Conservation (phyloP, 768 basidiomycete species). For the Leccinum sublutescens region DNA sequence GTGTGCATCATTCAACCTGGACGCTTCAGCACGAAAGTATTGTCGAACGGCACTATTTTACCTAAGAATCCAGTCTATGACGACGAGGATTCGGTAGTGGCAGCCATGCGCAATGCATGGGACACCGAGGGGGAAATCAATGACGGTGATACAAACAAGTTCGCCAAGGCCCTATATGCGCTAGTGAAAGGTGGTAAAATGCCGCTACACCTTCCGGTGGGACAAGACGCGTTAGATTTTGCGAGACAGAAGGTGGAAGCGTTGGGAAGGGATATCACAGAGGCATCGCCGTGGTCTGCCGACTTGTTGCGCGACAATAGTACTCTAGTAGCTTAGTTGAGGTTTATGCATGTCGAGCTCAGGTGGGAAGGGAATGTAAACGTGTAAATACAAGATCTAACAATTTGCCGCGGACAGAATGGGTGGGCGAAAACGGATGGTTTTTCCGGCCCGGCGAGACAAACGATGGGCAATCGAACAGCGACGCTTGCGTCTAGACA, state of each 20-base stretch:
- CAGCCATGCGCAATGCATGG: neutral
- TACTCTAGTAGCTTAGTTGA: neutral
- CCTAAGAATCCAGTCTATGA: neutral
- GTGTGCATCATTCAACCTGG: neutral
- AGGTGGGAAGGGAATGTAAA: too few relatives aligned
- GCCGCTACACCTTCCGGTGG: slow-evolving; percentile 5
- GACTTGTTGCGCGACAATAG: slow-evolving; percentile 1
- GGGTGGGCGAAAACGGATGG: too few relatives aligned
- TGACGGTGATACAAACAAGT: slow-evolving; percentile 6
- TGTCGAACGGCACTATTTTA: neutral
- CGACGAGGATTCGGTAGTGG: neutral
- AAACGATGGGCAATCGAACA: too few relatives aligned
- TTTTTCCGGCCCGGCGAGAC: too few relatives aligned
- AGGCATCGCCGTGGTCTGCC: slow-evolving; percentile 1
- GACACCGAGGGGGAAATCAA: neutral
- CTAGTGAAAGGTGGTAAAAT: slow-evolving; percentile 1
- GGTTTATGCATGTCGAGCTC: too few relatives aligned
- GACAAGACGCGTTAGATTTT: slow-evolving; percentile 2
- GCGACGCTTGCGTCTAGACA: too few relatives aligned
- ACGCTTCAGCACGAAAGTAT: neutral
- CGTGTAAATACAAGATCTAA: too few relatives aligned
- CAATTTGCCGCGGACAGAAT: too few relatives aligned
- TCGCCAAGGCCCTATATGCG: neutral
- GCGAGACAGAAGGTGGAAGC: neutral
- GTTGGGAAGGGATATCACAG: neutral